Evolutionary conservation across 75 land plant species (phyloP), one percentile per base, ranked within the genome.

Genomic region (Cryptomeria japonica): DNA sequence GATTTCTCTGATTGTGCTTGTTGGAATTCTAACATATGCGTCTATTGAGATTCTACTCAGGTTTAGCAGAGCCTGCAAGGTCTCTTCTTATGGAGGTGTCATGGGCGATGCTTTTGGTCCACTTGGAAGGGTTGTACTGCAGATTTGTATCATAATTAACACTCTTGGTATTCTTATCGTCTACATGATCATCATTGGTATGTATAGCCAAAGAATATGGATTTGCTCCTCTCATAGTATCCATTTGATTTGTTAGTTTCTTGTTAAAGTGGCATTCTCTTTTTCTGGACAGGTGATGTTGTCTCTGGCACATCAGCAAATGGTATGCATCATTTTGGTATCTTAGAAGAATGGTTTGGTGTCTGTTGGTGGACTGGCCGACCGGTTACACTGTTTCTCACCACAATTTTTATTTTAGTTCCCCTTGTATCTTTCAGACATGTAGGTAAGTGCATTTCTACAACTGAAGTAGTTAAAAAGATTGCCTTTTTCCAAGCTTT

Each of bases 121-220:
- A 53, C 55, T 73, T 83, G 99, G 99, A 8, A 89, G 90, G 83
- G 88, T 92, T 12, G 34, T 94, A 85, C 73, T 95, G 88, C 98
- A 96, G 86, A 46, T 94, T 9, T 91, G 90, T 78, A 93, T 98
- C 79, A 76, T 96, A 14, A 78, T 95, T 86, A 98, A 96, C 90
- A 98, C 94, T 68, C 49, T 95, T 84, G 99, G 99, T 73, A 87
- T 95, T 38, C 94, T 98, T 39, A 91, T 96, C 83, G 97, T 98
- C 47, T 98, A 98, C 87, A 91, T 96, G 95, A 96, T 98, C 84
- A 98, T 98, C 41, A 95, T 98, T 68, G 99, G 99, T 97, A 93
- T 44, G 37, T 31, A 88, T 13, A 12, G 38, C 76, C 76, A 28
- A 72, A 72, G 73, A 1, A 32, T 34, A 25, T 32, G 77, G 16